These are phyloP conservation scores for Schizothecium vesticola DNA, from an alignment of 495 filamentous ascomycete species.

Conservation along the genomic window DNA sequence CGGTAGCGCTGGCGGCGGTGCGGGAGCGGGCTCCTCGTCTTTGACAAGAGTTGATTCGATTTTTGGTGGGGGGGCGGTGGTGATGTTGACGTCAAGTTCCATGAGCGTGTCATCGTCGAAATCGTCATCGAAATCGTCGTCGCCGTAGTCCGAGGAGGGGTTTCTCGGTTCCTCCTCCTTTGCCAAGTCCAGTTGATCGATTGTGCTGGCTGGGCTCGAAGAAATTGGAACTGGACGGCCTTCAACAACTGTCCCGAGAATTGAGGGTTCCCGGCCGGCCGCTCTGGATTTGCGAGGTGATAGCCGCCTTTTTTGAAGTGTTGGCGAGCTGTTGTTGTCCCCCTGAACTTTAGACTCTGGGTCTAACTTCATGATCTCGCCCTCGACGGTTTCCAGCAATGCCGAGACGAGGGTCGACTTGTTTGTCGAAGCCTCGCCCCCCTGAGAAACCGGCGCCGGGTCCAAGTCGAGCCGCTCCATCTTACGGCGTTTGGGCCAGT, in stretches of 20 bases:
- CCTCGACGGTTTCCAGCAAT: constrained; percentile 39
- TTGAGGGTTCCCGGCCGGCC: not conserved
- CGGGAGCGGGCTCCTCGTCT: constrained; percentile 1
- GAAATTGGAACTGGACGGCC: not conserved
- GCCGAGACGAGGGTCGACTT: constrained; percentile 50
- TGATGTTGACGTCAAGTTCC: constrained; percentile 47
- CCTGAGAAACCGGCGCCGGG: constrained; percentile 8
- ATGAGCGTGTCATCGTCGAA: constrained; percentile 48
- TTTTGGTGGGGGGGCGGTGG: constrained; percentile 35
- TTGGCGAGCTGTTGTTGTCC: constrained; percentile 25
- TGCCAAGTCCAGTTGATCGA: constrained; percentile 13
- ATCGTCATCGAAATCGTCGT: constrained; percentile 42
- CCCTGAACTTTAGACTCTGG: constrained; percentile 13
- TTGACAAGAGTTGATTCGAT: constrained; percentile 46
- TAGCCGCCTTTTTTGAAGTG: constrained; percentile 17
- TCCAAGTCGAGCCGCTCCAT: constrained; percentile 28
- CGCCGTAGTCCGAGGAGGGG: constrained; percentile 41
- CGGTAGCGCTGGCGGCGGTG: not conserved
- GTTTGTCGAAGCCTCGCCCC: constrained; percentile 23
- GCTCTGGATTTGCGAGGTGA: constrained; percentile 1
- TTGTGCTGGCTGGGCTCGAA: constrained; percentile 11
- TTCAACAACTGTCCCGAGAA: not conserved
- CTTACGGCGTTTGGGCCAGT: constrained; percentile 58
- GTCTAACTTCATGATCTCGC: constrained; percentile 32
- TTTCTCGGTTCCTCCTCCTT: constrained; percentile 20